phyloP scores from a whole-genome alignment of 148 eudicot species.

The Mesembryanthemum crystallinum region DNA sequence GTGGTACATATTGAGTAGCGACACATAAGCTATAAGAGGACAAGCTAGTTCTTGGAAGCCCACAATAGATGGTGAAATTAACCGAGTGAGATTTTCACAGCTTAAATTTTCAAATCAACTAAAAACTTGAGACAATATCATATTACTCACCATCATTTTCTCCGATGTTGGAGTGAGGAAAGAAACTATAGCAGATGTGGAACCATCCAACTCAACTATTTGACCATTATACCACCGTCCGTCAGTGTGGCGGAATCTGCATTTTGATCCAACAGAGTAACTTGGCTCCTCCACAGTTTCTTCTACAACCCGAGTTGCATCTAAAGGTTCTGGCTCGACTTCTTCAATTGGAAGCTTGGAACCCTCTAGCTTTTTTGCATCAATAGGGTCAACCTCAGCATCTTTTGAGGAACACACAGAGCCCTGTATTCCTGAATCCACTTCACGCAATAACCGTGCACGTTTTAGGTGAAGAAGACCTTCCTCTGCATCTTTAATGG shows the following conservation, averaged over 20 bases:
- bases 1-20: neutral
- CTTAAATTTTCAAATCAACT: neutral
- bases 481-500: slow-evolving; percentile 81
- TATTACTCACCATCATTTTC: slow-evolving; percentile 69
- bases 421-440: slow-evolving; percentile 49
- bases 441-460: slow-evolving; percentile 68
- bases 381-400: slow-evolving; percentile 44
- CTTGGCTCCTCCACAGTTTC: slow-evolving; percentile 50
- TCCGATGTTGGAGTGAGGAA: slow-evolving; percentile 83
- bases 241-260: slow-evolving; percentile 86
- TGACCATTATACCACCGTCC: slow-evolving; percentile 90
- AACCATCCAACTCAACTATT: slow-evolving; percentile 53
- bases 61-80: neutral
- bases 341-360: slow-evolving; percentile 31
- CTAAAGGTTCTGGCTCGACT: slow-evolving; percentile 45
- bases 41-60: neutral
- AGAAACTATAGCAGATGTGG: slow-evolving; percentile 57
- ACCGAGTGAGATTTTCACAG: neutral
- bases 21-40: neutral
- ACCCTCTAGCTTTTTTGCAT: slow-evolving; percentile 34
- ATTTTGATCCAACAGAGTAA: slow-evolving; percentile 73
- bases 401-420: slow-evolving; percentile 29
- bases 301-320: slow-evolving; percentile 41
- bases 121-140: neutral
- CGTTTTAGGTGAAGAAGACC: slow-evolving; percentile 79